Base-by-base conservation (phyloP, 495 filamentous ascomycete species). In the Bombardia bombarda region DNA sequence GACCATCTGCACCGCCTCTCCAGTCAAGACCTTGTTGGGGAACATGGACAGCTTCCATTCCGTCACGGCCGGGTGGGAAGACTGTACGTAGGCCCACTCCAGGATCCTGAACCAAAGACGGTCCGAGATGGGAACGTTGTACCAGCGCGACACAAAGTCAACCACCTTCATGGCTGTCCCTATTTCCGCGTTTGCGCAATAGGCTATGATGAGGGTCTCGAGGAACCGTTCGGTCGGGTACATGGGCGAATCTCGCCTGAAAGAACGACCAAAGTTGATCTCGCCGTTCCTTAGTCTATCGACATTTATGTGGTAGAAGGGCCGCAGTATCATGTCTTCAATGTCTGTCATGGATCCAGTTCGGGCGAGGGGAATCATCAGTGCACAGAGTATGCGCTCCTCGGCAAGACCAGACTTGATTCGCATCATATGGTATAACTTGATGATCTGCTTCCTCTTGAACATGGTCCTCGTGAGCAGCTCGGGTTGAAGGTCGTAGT, bases 31-130 rank as follows among this genome's bases (percentile, higher is more conserved):
- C 41, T 58, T 65, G 8, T 38, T 26, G n/a, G 7, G 17, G 32
- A 60, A 32, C 2, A 35, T 43, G 25, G 51, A 40, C 0, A n/a
- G 12, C 38, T 49, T 50, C 60, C 64, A 67, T n/a, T 47, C 59
- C 2, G 42, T 51, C 9, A 48, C 42, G 20, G 41, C 37, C 3
- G 61, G 49, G 16, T 47, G 52, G 1, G 50, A 42, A 17, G 46
- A 37, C 45, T 55, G 51, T 25, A 67, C 38, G 38, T 63, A 55
- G 9, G 61, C 49, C 66, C 64, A 67, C 32, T 61, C 51, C 13
- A 69, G 42, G 7, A 69, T 43, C 1, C 54, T 48, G 20, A 50
- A 52, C 66, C 66, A 67, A 24, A 58, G 34, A 9, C 42, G 25
- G 1, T 25, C 25, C 2, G 66, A 41, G 16, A 69, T 56, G 3